These are phyloP conservation scores for Gloeopeniophorella convolvens DNA, from an alignment of 768 basidiomycete genomes.

Conservation along the genomic window DNA sequence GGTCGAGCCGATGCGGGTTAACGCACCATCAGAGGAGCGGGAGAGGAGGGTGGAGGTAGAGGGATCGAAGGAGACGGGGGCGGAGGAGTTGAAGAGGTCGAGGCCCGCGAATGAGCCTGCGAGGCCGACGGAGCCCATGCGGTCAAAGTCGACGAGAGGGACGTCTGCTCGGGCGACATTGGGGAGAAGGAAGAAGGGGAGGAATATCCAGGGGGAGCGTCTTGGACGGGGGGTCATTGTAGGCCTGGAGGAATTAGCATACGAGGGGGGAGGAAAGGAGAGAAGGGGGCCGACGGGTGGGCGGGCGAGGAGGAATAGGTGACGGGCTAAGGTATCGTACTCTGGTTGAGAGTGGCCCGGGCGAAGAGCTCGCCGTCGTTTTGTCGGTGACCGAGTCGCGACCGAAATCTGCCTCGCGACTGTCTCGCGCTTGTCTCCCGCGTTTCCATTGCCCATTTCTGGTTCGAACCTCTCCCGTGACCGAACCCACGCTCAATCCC, in stretches of 20 bases:
- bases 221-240: slow-evolving; percentile 10
- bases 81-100: slow-evolving; percentile 59
- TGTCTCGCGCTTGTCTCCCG: slow-evolving; percentile 1
- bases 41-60: slow-evolving; percentile 65
- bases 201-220: slow-evolving; percentile 19
- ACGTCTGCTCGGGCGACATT: slow-evolving; percentile 28
- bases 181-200: slow-evolving; percentile 25
- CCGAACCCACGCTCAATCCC: too few species aligned
- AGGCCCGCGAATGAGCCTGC: slow-evolving; percentile 87
- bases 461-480: not conserved
- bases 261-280: not conserved
- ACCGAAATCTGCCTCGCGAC: slow-evolving; percentile 14
- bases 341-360: too few species aligned
- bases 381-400: too few species aligned
- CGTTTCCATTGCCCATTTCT: not conserved
- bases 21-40: slow-evolving; percentile 56
- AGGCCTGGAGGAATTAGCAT: slow-evolving; percentile 7
- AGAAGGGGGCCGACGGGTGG: not conserved
- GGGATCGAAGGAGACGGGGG: slow-evolving; percentile 57
- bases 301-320: not conserved
- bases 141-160: slow-evolving; percentile 55
- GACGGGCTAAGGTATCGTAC: not conserved
- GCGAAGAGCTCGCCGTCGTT: too few species aligned
- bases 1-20: slow-evolving; percentile 68
- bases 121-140: slow-evolving; percentile 89